phyloP scores from a whole-genome alignment of 1,284 basidiomycete species.

The Phlebopus sp. region DNA sequence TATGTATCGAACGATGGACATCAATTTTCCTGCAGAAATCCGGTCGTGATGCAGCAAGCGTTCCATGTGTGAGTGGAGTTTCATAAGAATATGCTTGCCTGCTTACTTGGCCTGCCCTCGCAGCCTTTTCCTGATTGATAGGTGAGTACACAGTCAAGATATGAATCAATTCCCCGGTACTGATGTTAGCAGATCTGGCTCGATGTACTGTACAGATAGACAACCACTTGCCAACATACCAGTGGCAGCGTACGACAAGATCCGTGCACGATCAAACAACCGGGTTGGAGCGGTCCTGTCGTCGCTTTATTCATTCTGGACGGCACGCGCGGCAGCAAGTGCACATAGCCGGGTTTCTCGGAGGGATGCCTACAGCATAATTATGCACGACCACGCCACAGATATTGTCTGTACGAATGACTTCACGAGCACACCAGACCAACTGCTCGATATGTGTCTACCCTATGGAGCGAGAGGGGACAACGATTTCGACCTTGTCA shows the following conservation, averaged over 20 bases:
- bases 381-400: conserved; percentile 41
- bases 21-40: conserved; percentile 51
- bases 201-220: conserved; percentile 42
- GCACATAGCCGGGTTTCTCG: conserved; percentile 27
- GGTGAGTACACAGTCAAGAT: conserved; percentile 15
- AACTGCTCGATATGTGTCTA: conserved; percentile 40
- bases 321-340: conserved; percentile 39
- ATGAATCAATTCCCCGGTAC: neutral
- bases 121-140: conserved; percentile 50
- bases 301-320: conserved; percentile 49
- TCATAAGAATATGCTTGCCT: no score
- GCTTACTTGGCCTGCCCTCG: neutral
- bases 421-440: conserved; percentile 41
- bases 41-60: conserved; percentile 46
- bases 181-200: conserved; percentile 39
- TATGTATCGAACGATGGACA: conserved; percentile 56
- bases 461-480: conserved; percentile 34
- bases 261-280: conserved; percentile 38
- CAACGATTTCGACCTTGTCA: conserved; percentile 43
- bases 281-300: conserved; percentile 52
- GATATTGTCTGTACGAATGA: conserved; percentile 40
- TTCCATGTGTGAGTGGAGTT: conserved; percentile 50
- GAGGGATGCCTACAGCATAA: conserved; percentile 50
- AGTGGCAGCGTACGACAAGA: conserved; percentile 36
- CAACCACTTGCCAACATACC: conserved; percentile 42